phyloP scores from a whole-genome alignment of 495 filamentous ascomycete species.

The Glarea lozoyensis region DNA sequence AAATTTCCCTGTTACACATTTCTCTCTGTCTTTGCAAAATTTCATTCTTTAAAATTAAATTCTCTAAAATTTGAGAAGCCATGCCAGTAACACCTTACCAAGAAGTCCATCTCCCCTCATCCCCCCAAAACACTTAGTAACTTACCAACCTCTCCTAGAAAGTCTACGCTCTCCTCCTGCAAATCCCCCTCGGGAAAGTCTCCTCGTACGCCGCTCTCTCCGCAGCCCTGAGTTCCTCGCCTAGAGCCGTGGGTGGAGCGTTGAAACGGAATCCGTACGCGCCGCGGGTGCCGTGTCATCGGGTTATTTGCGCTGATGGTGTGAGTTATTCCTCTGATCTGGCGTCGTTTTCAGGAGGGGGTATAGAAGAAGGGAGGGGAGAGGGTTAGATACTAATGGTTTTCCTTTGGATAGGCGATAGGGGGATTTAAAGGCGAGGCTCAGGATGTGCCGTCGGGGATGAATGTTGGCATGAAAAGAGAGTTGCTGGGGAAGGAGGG shows the following conservation, averaged over 20 bases:
- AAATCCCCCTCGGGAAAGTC: conserved; percentile 61
- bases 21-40: too few relatives aligned
- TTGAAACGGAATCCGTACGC: conserved; percentile 64
- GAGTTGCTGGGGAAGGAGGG: conserved; percentile 37
- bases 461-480: conserved; percentile 37
- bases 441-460: conserved; percentile 35
- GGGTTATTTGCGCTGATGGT: conserved; percentile 29
- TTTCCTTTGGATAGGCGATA: conserved; percentile 29
- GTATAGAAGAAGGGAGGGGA: too few relatives aligned
- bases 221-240: conserved; percentile 54
- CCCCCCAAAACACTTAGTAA: too few relatives aligned
- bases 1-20: too few relatives aligned
- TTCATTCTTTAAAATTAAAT: too few relatives aligned
- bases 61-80: too few relatives aligned
- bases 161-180: conserved; percentile 41
- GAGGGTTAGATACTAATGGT: background rate
- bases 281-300: conserved; percentile 49
- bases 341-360: background rate
- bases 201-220: conserved; percentile 68
- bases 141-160: too few relatives aligned
- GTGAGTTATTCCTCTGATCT: conserved; percentile 6
- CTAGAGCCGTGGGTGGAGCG: conserved; percentile 73
- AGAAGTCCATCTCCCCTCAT: too few relatives aligned
- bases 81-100: conserved; percentile 8
- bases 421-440: conserved; percentile 47